Evolutionary conservation across 176 grass and related monocot species (phyloP).

Genomic region (Oryza glumipatula): DNA sequence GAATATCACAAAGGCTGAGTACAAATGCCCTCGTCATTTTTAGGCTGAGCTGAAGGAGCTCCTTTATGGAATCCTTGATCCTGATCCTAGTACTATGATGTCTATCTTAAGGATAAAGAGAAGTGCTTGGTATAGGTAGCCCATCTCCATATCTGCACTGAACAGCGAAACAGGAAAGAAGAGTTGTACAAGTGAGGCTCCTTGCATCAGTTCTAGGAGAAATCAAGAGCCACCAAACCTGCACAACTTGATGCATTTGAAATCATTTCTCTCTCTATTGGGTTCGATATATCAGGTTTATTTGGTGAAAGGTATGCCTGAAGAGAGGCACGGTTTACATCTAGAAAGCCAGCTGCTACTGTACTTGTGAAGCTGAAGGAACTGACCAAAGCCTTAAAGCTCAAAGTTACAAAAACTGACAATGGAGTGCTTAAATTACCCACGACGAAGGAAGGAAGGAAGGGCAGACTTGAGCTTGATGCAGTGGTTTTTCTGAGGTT

Average conservation of each 20-base stretch:
- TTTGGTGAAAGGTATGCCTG: constrained; percentile 59
- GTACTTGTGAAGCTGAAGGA: constrained; percentile 63
- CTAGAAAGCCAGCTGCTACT: constrained; percentile 38
- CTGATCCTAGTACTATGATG: constrained; percentile 73
- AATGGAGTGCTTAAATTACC: constrained; percentile 61
- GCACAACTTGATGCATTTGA: constrained; percentile 77
- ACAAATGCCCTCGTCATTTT: constrained; percentile 78
- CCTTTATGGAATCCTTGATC: constrained; percentile 74
- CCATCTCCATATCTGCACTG: constrained; percentile 20
- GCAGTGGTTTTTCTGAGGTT: constrained; percentile 63
- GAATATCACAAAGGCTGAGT: constrained; percentile 72
- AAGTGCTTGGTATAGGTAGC: constrained; percentile 70
- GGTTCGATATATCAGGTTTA: constrained; percentile 68
- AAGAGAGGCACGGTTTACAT: constrained; percentile 73
- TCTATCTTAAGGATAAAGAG: constrained; percentile 68
- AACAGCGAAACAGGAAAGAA: constrained; percentile 23
- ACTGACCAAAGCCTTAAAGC: constrained; percentile 53
- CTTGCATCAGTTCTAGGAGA: constrained; percentile 10
- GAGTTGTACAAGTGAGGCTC: background rate
- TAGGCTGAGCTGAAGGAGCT: constrained; percentile 60
- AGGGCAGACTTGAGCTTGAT: constrained; percentile 62
- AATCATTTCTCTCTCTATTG: constrained; percentile 75
- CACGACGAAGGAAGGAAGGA: constrained; percentile 61
- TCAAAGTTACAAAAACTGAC: constrained; percentile 67
- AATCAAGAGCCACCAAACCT: constrained; percentile 41